Percentiles rank a stretch among this genome's conserved stretches.
Conservation (phyloP, 352 stramenopile genomes). For the Phytophthora aleatoria region DNA sequence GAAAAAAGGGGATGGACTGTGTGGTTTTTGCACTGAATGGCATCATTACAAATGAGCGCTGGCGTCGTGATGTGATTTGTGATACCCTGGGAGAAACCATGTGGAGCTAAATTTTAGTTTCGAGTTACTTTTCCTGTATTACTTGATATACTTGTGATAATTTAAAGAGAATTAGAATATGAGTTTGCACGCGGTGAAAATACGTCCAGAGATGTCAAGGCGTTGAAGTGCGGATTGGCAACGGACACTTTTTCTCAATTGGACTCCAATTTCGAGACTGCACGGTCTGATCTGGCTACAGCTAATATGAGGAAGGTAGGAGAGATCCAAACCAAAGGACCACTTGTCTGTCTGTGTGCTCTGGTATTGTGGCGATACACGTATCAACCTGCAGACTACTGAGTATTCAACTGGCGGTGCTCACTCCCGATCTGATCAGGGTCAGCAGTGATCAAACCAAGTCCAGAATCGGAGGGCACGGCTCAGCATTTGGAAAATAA, state of each 20-base stretch:
- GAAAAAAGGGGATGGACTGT: conserved; percentile 6
- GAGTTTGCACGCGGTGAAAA: not conserved
- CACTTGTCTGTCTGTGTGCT: no score
- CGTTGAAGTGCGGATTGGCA: not conserved
- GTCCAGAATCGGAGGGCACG: no score
- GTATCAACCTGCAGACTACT: conserved; percentile 2
- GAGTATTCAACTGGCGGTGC: conserved; percentile 1
- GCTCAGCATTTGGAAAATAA: no score
- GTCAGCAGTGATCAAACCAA: not conserved
- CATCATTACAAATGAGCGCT: conserved; percentile 5
- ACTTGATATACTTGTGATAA: not conserved
- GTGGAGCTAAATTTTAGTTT: not conserved
- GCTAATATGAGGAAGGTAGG: no score
- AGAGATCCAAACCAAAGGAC: no score
- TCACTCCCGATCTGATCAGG: not conserved
- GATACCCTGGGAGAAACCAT: conserved; percentile 10
- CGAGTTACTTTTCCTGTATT: not conserved
- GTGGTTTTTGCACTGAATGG: conserved; percentile 1
- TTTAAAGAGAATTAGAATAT: not conserved
- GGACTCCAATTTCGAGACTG: not conserved
- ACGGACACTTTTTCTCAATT: not conserved
- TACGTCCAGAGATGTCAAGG: not conserved
- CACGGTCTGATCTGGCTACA: not conserved
- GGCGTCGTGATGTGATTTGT: conserved; percentile 7
- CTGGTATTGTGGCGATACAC: no score